A percentile compares a stretch with the other conserved stretches of the same genome.
Evolutionary conservation across 192 early-diverging fungal species (phyloP).

Genomic region (Borealophlyctis nickersoniae): DNA sequence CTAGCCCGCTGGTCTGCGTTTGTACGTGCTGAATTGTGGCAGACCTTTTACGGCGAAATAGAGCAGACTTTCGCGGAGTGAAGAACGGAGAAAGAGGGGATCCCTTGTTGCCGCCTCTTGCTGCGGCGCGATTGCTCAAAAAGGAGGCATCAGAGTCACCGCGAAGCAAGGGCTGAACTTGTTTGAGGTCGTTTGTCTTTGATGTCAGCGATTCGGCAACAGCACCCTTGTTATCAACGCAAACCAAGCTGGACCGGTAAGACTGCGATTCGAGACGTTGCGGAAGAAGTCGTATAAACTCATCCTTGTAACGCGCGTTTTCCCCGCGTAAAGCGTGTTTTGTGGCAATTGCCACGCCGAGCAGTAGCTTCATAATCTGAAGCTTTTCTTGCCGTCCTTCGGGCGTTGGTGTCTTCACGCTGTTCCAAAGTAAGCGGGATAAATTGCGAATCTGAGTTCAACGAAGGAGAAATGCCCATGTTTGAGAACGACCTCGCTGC

Average conservation of each 20-base stretch:
- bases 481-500: constrained; percentile 40
- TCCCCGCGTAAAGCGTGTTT: constrained; percentile 77
- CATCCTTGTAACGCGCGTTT: constrained; percentile 38
- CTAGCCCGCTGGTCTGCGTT: constrained; percentile 4
- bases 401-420: constrained; percentile 11
- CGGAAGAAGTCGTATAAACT: constrained; percentile 56
- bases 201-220: background rate
- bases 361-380: constrained; percentile 64
- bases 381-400: constrained; percentile 51
- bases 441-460: constrained; percentile 66
- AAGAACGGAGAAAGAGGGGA: background rate
- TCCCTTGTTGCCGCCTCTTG: too few species aligned
- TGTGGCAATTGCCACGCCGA: constrained; percentile 70
- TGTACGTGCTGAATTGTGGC: background rate
- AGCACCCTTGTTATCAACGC: background rate
- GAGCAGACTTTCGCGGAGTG: background rate
- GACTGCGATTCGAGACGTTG: constrained; percentile 46
- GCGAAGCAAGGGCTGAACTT: constrained; percentile 2
- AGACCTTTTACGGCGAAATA: background rate
- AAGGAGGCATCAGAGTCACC: background rate
- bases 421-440: constrained; percentile 70
- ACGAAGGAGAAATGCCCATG: constrained; percentile 29
- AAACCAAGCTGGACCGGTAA: constrained; percentile 33
- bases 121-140: too few species aligned
- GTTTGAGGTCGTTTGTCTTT: constrained; percentile 12